Percentiles rank a stretch among this genome's conserved stretches.
Conservation (phyloP, 2,329 filamentous ascomycete genomes). For the Fusarium albidum region DNA sequence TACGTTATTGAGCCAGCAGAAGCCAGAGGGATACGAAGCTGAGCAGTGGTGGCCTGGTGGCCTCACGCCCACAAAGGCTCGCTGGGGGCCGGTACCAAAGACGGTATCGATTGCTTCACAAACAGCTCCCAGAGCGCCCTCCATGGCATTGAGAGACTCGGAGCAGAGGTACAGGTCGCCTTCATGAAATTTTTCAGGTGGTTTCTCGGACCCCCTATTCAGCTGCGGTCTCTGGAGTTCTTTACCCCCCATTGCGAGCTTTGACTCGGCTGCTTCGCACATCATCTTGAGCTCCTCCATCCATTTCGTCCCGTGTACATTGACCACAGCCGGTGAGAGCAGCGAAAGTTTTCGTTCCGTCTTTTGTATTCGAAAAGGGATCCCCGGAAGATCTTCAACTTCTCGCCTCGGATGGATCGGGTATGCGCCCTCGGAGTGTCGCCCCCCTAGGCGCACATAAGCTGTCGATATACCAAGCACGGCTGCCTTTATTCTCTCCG, state of each 20-base stretch:
- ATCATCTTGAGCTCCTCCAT: constrained; percentile 90
- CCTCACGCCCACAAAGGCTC: constrained; percentile 90
- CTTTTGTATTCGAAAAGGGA: constrained; percentile 87
- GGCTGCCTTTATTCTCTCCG: constrained; percentile 86
- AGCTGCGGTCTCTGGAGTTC: constrained; percentile 78
- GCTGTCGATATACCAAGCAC: constrained; percentile 84
- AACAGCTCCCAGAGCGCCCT: constrained; percentile 90
- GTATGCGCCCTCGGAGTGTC: constrained; percentile 75
- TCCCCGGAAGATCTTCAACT: constrained; percentile 60
- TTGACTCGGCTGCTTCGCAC: constrained; percentile 82
- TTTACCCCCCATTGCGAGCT: constrained; percentile 78
- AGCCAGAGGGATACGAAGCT: constrained; percentile 86
- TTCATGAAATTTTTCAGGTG: constrained; percentile 74
- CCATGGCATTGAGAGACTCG: constrained; percentile 86
- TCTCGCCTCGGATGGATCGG: constrained; percentile 71
- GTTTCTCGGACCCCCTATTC: constrained; percentile 56
- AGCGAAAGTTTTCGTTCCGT: constrained; percentile 77
- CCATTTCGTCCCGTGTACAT: constrained; percentile 91
- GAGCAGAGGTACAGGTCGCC: constrained; percentile 91
- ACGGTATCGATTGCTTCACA: constrained; percentile 92
- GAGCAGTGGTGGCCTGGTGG: constrained; percentile 98
- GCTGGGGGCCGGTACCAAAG: constrained; percentile 71
- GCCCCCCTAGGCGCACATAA: constrained; percentile 87
- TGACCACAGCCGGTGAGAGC: constrained; percentile 79
- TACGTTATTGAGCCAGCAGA: constrained; percentile 99